phyloP scores from a whole-genome alignment of 2,329 filamentous ascomycete species.

The Chaetomium globosum region DNA sequence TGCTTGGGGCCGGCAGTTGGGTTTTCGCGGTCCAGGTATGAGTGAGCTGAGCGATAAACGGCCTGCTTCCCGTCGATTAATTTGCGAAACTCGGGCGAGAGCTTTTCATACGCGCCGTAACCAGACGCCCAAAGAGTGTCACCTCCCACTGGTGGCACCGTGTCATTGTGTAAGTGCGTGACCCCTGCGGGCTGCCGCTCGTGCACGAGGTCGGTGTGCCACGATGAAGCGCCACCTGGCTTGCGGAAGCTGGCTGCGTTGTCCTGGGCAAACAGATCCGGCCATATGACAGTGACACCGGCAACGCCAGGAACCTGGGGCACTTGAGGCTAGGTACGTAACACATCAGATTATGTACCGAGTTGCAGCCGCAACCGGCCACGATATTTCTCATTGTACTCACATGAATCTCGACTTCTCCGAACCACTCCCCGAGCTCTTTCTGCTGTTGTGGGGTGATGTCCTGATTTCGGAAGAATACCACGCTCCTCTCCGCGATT shows the following conservation, averaged over 20 bases:
- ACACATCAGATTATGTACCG: background rate
- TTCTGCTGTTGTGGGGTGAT: slow-evolving; percentile 17
- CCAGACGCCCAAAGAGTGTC: slow-evolving; percentile 21
- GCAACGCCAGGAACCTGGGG: slow-evolving; percentile 14
- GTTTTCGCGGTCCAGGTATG: slow-evolving; percentile 17
- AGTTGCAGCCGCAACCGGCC: background rate
- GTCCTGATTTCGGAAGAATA: slow-evolving; percentile 16
- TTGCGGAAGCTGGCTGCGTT: slow-evolving; percentile 13
- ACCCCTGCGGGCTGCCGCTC: slow-evolving; percentile 17
- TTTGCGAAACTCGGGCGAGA: slow-evolving; percentile 17
- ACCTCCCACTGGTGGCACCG: slow-evolving; percentile 13
- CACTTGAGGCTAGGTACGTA: background rate
- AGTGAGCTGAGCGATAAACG: slow-evolving; percentile 19
- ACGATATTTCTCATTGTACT: background rate
- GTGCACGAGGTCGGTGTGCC: slow-evolving; percentile 19
- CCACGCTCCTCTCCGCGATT: slow-evolving; percentile 14
- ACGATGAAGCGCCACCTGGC: slow-evolving; percentile 14
- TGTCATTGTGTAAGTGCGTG: slow-evolving; percentile 20
- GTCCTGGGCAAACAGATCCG: slow-evolving; percentile 9
- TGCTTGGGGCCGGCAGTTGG: slow-evolving; percentile 7
- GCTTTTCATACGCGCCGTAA: slow-evolving; percentile 18
- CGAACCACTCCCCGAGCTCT: slow-evolving; percentile 18
- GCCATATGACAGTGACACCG: slow-evolving; percentile 20
- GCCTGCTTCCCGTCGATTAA: slow-evolving; percentile 18
- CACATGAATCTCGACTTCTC: slow-evolving; percentile 16